These are phyloP conservation scores for Stephania yunnanensis DNA, from an alignment of 164 flowering plant species.

Conservation along the genomic window DNA sequence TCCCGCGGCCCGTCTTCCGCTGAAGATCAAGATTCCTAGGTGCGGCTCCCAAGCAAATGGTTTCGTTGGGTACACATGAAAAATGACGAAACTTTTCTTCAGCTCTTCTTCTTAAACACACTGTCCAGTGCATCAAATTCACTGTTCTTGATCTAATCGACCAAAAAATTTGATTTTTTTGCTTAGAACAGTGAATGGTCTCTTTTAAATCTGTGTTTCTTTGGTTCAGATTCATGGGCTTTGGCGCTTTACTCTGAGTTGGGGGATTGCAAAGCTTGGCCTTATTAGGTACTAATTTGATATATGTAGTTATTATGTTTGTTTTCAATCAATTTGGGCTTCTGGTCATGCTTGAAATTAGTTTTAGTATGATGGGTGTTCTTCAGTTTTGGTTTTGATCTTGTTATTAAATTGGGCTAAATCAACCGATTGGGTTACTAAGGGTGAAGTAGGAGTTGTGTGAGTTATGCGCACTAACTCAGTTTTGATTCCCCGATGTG, in stretches of 20 bases:
- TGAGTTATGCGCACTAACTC: too few relatives aligned
- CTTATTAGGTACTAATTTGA: neutral
- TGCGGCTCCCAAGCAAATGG: neutral
- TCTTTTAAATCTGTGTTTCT: neutral
- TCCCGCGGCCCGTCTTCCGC: too few relatives aligned
- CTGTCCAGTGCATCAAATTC: neutral
- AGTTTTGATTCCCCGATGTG: too few relatives aligned
- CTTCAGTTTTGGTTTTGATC: neutral
- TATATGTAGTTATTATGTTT: neutral
- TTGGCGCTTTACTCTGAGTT: neutral
- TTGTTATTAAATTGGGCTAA: conserved; percentile 1
- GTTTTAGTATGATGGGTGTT: neutral
- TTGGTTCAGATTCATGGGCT: neutral
- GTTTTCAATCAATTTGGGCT: conserved; percentile 8
- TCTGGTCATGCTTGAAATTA: conserved; percentile 8
- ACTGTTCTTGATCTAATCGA: neutral
- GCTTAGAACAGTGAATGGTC: neutral
- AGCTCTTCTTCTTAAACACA: neutral
- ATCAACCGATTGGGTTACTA: neutral
- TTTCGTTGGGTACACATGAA: neutral
- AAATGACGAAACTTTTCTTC: neutral
- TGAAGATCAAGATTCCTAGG: neutral
- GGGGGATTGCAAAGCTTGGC: neutral
- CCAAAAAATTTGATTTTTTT: neutral
- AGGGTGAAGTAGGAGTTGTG: too few relatives aligned